Conservation (phyloP, 2,329 filamentous ascomycete genomes). For the Trichoderma sp. region DNA sequence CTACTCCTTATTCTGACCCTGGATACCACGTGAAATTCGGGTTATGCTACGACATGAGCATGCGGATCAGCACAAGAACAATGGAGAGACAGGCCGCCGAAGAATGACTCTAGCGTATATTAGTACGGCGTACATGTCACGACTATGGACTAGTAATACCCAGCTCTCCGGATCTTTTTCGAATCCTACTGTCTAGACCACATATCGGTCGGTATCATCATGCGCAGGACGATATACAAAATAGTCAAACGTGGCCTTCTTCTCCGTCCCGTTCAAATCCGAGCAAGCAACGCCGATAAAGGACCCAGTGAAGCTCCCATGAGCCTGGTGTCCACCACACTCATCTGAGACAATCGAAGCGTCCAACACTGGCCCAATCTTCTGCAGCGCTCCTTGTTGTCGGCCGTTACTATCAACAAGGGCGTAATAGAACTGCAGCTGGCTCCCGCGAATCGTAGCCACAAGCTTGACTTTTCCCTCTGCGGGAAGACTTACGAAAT, state of each 20-base stretch:
- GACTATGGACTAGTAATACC: neutral
- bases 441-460: constrained; percentile 48
- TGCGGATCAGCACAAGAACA: neutral
- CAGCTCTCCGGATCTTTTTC: neutral
- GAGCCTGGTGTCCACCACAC: constrained; percentile 58
- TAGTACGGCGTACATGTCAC: neutral
- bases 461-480: constrained; percentile 53
- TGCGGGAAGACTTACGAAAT: constrained; percentile 41
- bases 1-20: neutral
- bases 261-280: constrained; percentile 51
- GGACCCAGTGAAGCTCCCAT: constrained; percentile 62
- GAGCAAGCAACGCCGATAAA: constrained; percentile 57
- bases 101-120: neutral
- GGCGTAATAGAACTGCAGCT: constrained; percentile 56
- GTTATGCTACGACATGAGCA: neutral
- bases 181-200: neutral
- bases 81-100: neutral
- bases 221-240: constrained; percentile 50
- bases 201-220: constrained; percentile 42
- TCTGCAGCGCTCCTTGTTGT: constrained; percentile 34
- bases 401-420: constrained; percentile 31
- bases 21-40: neutral
- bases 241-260: constrained; percentile 48
- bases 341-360: constrained; percentile 60
- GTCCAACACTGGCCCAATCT: constrained; percentile 55